A percentile compares a stretch with the other conserved stretches of the same genome.
phyloP scores from a whole-genome alignment of 148 eudicot species.

The Amaranthus cruentus region DNA sequence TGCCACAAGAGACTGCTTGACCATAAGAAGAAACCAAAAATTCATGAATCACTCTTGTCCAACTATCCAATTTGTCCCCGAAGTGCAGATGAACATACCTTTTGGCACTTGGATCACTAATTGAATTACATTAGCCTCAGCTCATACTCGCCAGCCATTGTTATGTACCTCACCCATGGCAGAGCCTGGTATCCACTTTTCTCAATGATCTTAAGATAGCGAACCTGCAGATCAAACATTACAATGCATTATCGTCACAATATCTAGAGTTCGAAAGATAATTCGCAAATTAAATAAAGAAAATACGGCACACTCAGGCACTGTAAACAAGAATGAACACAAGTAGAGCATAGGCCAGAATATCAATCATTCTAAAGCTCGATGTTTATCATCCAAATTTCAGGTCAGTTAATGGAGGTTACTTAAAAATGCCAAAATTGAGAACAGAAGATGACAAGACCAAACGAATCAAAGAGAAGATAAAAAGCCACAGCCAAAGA shows the following conservation, averaged over 20 bases:
- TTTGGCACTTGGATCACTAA: conserved; percentile 1
- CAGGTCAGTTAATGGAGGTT: too few species aligned
- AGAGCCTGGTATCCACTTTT: conserved; percentile 65
- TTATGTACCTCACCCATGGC: conserved; percentile 74
- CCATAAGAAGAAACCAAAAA: not conserved
- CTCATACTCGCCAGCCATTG: conserved; percentile 69
- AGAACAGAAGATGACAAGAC: too few species aligned
- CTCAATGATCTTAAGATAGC: conserved; percentile 60
- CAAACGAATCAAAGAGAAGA: too few species aligned
- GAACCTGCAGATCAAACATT: conserved; percentile 40
- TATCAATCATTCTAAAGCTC: too few species aligned
- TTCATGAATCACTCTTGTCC: not conserved
- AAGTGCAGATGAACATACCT: conserved; percentile 13
- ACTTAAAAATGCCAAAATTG: too few species aligned
- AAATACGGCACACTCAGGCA: not conserved
- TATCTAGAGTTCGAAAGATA: not conserved
- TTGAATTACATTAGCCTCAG: conserved; percentile 36
- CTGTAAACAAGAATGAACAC: not conserved
- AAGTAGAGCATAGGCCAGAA: not conserved
- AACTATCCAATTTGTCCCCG: conserved; percentile 2
- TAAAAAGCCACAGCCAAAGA: too few species aligned
- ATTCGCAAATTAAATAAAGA: not conserved
- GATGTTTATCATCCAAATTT: too few species aligned
- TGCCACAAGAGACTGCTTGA: conserved; percentile 1
- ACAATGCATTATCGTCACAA: not conserved